Conservation (phyloP, 2,329 filamentous ascomycete species). For the Sordariomycetes sp. region DNA sequence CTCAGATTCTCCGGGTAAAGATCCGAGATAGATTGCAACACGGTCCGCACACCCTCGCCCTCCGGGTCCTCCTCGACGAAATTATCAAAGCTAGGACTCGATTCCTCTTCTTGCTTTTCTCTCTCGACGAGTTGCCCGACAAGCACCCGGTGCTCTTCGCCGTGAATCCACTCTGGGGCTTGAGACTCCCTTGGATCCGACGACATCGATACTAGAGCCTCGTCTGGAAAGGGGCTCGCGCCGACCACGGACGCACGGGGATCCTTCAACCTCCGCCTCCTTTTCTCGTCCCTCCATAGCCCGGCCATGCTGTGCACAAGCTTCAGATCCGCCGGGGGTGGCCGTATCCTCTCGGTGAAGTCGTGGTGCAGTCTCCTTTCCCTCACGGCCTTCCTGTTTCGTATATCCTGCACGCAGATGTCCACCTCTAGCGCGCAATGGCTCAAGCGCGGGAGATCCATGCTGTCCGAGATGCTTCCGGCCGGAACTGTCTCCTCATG, state of each 20-base stretch:
- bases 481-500: slow-evolving; percentile 61
- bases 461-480: slow-evolving; percentile 38
- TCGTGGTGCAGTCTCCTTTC: slow-evolving; percentile 77
- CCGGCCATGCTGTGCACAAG: slow-evolving; percentile 90
- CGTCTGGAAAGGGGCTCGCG: slow-evolving; percentile 68
- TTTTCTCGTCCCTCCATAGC: slow-evolving; percentile 83
- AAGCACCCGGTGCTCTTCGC: slow-evolving; percentile 66
- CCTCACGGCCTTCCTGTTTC: slow-evolving; percentile 67
- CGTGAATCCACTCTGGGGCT: slow-evolving; percentile 83
- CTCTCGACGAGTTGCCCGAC: slow-evolving; percentile 51
- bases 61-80: slow-evolving; percentile 48
- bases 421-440: slow-evolving; percentile 88
- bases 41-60: slow-evolving; percentile 58
- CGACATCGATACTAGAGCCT: slow-evolving; percentile 81
- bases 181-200: slow-evolving; percentile 64
- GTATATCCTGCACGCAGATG: slow-evolving; percentile 76
- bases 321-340: slow-evolving; percentile 59
- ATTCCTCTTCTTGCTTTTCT: slow-evolving; percentile 40
- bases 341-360: slow-evolving; percentile 63
- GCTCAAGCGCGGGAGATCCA: slow-evolving; percentile 63
- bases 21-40: slow-evolving; percentile 76
- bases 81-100: slow-evolving; percentile 46
- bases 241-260: slow-evolving; percentile 44
- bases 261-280: slow-evolving; percentile 64
- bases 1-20: slow-evolving; percentile 61